phyloP scores from a whole-genome alignment of 345 rosid species.

The Boechera stricta region DNA sequence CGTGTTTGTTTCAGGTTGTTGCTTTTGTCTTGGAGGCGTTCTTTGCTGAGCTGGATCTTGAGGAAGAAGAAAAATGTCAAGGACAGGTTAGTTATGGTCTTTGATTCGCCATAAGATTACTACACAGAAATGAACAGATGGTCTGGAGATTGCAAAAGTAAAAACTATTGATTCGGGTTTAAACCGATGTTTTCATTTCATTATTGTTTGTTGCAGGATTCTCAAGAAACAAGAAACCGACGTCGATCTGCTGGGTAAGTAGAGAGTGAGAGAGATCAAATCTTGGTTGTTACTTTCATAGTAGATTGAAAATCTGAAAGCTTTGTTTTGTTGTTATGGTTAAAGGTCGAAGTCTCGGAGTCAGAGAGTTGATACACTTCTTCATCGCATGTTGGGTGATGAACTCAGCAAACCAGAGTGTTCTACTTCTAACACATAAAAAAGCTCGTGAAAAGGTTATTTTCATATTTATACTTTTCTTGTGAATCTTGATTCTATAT shows the following conservation, averaged over 20 bases:
- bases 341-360: slow-evolving; percentile 83
- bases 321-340: slow-evolving; percentile 20
- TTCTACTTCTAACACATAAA: slow-evolving; percentile 32
- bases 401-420: slow-evolving; percentile 50
- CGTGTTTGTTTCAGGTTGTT: slow-evolving; percentile 62
- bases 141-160: neutral
- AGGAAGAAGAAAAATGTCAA: slow-evolving; percentile 58
- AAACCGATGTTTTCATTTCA: neutral
- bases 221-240: slow-evolving; percentile 48
- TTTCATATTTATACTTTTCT: neutral
- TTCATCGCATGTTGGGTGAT: slow-evolving; percentile 85
- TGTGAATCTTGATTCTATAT: slow-evolving; percentile 32
- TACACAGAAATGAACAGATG: slow-evolving; percentile 15
- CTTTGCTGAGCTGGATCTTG: slow-evolving; percentile 95
- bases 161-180: neutral
- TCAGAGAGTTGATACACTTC: slow-evolving; percentile 87
- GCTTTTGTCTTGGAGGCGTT: slow-evolving; percentile 99
- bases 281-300: neutral
- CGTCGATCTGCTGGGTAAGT: slow-evolving; percentile 70
- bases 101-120: neutral
- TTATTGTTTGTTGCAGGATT: slow-evolving; percentile 51
- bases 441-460: neutral
- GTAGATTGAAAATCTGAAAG: slow-evolving; percentile 7
- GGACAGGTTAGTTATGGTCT: slow-evolving; percentile 58
- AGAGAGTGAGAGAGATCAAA: slow-evolving; percentile 9